Conservation (phyloP, 1,139 yeast species). For the Pichia inconspicua region DNA sequence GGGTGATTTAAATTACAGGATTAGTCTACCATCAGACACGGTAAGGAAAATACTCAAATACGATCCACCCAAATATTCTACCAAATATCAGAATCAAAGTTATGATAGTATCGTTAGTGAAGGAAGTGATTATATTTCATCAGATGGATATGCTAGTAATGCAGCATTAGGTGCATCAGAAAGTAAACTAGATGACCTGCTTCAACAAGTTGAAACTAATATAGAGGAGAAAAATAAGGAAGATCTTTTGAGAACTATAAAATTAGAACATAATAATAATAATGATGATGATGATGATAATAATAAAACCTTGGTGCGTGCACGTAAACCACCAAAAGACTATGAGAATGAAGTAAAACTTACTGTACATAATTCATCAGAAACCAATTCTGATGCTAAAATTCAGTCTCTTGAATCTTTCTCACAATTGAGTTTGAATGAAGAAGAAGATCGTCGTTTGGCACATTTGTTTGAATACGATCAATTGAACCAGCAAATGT, state of each 20-base stretch:
- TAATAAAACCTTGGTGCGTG: not conserved
- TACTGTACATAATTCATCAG: not conserved
- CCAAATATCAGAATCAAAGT: constrained; percentile 4
- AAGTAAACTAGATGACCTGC: not conserved
- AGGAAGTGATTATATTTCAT: not conserved
- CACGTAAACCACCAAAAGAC: not conserved
- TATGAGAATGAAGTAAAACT: not conserved
- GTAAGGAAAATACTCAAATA: constrained; percentile 52
- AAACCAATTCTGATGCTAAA: constrained; percentile 2
- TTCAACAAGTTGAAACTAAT: not conserved
- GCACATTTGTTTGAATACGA: constrained; percentile 58
- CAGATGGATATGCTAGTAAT: constrained; percentile 5
- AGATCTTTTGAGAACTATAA: not conserved
- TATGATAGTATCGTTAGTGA: constrained; percentile 9
- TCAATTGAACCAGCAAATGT: constrained; percentile 78
- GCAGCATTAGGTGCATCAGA: constrained; percentile 1
- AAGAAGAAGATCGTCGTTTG: constrained; percentile 26
- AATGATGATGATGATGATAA: not conserved
- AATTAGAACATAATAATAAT: not conserved
- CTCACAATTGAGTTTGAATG: constrained; percentile 2
- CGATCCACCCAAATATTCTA: constrained; percentile 18
- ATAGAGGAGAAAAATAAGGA: not conserved
- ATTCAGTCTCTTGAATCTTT: not conserved
- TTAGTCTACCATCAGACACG: constrained; percentile 65
- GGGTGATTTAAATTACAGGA: constrained; percentile 91